Conservation (phyloP, 768 basidiomycete species). For the Mycena pura region DNA sequence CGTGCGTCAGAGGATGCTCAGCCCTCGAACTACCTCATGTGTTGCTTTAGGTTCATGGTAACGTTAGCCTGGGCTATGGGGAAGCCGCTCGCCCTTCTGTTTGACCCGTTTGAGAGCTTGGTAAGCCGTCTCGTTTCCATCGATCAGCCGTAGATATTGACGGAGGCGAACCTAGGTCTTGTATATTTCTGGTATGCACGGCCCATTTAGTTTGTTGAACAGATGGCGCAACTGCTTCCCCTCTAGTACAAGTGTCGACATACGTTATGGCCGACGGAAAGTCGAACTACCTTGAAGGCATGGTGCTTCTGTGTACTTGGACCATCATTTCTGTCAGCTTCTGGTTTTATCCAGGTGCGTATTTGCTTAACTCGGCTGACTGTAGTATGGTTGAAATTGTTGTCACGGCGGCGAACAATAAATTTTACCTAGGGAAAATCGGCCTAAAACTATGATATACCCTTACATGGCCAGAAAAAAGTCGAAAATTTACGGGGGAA, state of each 20-base stretch:
- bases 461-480: no score
- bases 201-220: background rate
- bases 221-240: background rate
- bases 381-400: no score
- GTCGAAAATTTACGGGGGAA: no score
- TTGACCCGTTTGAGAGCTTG: conserved; percentile 86
- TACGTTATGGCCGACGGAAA: conserved; percentile 87
- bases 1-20: conserved; percentile 43
- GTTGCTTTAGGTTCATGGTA: conserved; percentile 64
- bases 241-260: conserved; percentile 84
- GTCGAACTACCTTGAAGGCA: conserved; percentile 92
- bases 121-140: conserved; percentile 37
- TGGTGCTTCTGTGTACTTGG: conserved; percentile 79
- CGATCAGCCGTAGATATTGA: conserved; percentile 30
- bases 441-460: no score
- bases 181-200: conserved; percentile 53
- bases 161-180: conserved; percentile 38
- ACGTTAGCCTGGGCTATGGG: conserved; percentile 81
- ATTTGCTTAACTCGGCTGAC: background rate
- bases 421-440: no score
- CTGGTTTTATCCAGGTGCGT: conserved; percentile 68
- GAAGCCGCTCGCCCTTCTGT: conserved; percentile 81
- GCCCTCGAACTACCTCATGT: no score
- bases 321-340: conserved; percentile 75
- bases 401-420: no score